Conservation (phyloP, 352 stramenopile genomes). For the Phytophthora idaei region DNA sequence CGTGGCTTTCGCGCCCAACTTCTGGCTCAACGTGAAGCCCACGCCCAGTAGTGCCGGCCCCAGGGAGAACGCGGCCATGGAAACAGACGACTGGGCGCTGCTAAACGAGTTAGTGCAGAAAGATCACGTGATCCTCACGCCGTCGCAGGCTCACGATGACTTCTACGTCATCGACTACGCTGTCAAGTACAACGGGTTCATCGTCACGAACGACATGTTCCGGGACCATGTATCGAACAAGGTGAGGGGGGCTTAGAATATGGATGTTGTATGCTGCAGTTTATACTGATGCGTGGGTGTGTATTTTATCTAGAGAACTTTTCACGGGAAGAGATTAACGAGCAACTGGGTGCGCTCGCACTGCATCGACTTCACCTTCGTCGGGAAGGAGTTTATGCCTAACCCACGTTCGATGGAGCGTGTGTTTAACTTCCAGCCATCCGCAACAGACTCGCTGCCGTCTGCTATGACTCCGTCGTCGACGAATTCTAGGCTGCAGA, state of each 20-base stretch:
- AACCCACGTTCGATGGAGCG: constrained; percentile 87
- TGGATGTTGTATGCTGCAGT: neutral
- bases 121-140: constrained; percentile 76
- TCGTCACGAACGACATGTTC: constrained; percentile 94
- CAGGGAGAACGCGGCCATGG: constrained; percentile 50
- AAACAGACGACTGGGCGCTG: constrained; percentile 53
- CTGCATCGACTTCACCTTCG: constrained; percentile 91
- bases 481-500: constrained; percentile 18
- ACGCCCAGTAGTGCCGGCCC: constrained; percentile 17
- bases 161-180: constrained; percentile 93
- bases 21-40: constrained; percentile 79
- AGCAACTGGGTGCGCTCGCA: constrained; percentile 65
- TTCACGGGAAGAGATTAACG: constrained; percentile 68
- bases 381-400: constrained; percentile 89
- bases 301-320: constrained; percentile 47
- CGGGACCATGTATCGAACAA: constrained; percentile 87
- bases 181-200: constrained; percentile 85
- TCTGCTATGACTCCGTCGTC: constrained; percentile 1
- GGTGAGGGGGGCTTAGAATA: constrained; percentile 24
- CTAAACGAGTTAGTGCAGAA: constrained; percentile 65
- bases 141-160: constrained; percentile 88
- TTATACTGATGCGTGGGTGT: constrained; percentile 1
- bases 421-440: constrained; percentile 50
- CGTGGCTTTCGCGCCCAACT: constrained; percentile 81
- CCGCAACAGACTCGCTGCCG: constrained; percentile 1